Base-by-base conservation (phyloP, 2,329 filamentous ascomycete genomes). In the Sphaerulina musiva region DNA sequence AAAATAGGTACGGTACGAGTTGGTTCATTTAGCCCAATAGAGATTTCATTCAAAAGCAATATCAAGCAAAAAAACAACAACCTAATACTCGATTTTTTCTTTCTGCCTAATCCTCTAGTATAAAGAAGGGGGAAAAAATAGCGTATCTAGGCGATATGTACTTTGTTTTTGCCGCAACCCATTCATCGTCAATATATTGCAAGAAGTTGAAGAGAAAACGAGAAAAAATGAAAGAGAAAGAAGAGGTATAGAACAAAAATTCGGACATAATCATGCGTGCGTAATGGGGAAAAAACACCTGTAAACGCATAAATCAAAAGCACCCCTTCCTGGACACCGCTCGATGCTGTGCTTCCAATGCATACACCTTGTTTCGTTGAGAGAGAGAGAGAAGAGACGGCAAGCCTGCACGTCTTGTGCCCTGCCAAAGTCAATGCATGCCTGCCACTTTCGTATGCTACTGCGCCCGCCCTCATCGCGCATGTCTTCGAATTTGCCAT, bases 351-450 rank as follows among this genome's bases (percentile, higher is more conserved):
- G 36, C 40, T 42, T 17, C 40, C n/a, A 45, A 43, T 45, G 48
- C 48, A 36, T n/a, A 43, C 41, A 44, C 40, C 2, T 14, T 42
- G 20, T 42, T 14, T 53, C 14, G 5, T 29, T 29, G 26, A 20
- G 20, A 20, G 20, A 20, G 20, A 20, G 20, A 20, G 20, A 20
- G 20, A 20, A 46, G 43, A 45, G 43, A 38, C 40, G 17, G 43
- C 42, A 52, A 46, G 50, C 50, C 34, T 52, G 50, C 45, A 54
- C 45, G 43, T 41, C 39, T 48, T 39, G 39, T 54, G 45, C 42
- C 51, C 46, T 43, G 51, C 51, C 45, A 45, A 23, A 45, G 42
- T 39, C 45, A 45, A 48, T 54, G 20, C 46, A 53, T 54, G 38
- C 44, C 26, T 42, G n/a, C 8, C 14, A 6, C 14, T 17, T 42